Conservation (phyloP, 2,329 filamentous ascomycete species). For the Domatiomyces globalis region DNA sequence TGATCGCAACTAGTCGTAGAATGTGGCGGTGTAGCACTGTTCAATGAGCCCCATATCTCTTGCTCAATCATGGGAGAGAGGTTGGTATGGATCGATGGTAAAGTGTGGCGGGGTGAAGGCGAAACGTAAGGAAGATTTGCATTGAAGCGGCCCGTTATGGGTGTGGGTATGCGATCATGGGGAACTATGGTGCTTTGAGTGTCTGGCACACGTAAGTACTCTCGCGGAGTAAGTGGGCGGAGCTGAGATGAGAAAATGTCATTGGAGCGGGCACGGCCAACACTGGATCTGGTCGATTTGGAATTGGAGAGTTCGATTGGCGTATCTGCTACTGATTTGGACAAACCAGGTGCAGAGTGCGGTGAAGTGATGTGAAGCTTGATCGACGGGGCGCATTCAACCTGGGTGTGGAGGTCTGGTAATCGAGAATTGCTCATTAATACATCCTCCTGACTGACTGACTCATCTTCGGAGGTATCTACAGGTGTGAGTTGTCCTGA, state of each 20-base stretch:
- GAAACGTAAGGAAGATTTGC: slow-evolving; percentile 7
- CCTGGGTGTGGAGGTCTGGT: neutral
- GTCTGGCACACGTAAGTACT: neutral
- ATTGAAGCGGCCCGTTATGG: slow-evolving; percentile 15
- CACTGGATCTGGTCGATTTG: slow-evolving; percentile 1
- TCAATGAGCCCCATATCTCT: slow-evolving; percentile 14
- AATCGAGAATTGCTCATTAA: slow-evolving; percentile 3
- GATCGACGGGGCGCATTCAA: slow-evolving; percentile 2
- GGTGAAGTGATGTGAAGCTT: slow-evolving; percentile 7
- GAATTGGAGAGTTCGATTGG: slow-evolving; percentile 2
- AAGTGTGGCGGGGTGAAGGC: slow-evolving; percentile 10
- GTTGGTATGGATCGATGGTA: slow-evolving; percentile 13
- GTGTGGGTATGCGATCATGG: slow-evolving; percentile 15
- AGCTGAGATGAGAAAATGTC: slow-evolving; percentile 10
- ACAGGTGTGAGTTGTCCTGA: slow-evolving; percentile 16
- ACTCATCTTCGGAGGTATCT: slow-evolving; percentile 16
- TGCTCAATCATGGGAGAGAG: slow-evolving; percentile 18
- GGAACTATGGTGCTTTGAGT: neutral
- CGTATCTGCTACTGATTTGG: slow-evolving; percentile 7
- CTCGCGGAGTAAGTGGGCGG: neutral
- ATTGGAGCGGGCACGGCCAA: slow-evolving; percentile 16
- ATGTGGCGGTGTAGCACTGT: slow-evolving; percentile 6
- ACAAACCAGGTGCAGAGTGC: slow-evolving; percentile 2
- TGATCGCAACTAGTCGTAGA: slow-evolving; percentile 9
- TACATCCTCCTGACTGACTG: slow-evolving; percentile 1